Evolutionary conservation across 1,284 basidiomycete species (phyloP), one percentile per base, ranked within the genome.

Genomic region (Cystobasidium sp.): DNA sequence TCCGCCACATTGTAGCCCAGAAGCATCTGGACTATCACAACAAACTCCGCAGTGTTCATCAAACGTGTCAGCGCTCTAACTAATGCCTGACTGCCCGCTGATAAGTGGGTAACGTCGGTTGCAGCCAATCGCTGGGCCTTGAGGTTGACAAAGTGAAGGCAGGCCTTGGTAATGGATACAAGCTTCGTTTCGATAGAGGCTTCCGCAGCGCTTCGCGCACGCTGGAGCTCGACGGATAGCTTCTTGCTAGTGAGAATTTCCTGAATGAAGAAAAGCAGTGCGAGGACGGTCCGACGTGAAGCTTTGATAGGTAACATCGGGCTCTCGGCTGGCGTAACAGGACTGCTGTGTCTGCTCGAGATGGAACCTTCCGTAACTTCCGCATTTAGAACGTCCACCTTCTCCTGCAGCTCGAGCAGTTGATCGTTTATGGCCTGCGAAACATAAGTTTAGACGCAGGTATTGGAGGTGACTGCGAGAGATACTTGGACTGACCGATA

Each of bases 361-460:
- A 0, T 81, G 80, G n/a, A 87, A 80, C 14, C 94, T 85, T 18
- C 90, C 85, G 51, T 86, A 83, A 7, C 86, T 82, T 96, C 93
- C 24, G 83, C 83, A 24, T 92, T 82, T 16, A 91, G 83, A 79
- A 91, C 89, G 3, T 86, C 84, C 56, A 92, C 82, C 7, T 88
- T 86, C 88, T 92, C 80, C 44, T 71, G 47, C 6, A 78, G 76
- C 39, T 77, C 79, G 24, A 76, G 71, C 16, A 78, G 76, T n/a
- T 65, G 51, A 18, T 73, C 62, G 20, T 51, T 10, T 7, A 53
- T n/a, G 37, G 62, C 52, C 70, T 73, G 52, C 47, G 5, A 44
- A 20, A 43, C 14, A 56, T 4, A 44, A 18, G 43, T 41, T 24
- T 55, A 53, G 20, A 39, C 18, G 41, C 14, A n/a, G 39, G 37